Base-by-base conservation (phyloP, 257 asterid genomes). In the Nicotiana undulata region DNA sequence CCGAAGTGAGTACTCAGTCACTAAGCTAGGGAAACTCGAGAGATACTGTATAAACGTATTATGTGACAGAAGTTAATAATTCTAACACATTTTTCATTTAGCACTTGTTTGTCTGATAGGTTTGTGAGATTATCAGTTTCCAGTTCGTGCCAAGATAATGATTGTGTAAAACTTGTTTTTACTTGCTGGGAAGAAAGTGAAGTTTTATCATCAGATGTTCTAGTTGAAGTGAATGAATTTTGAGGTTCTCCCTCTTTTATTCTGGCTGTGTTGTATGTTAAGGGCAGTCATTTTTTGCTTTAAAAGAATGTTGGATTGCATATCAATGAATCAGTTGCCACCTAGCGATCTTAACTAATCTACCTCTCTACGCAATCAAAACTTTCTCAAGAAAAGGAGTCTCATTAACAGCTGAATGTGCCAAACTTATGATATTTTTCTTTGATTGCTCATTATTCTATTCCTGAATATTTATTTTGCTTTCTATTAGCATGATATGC, bases 401-500 rank as follows among this genome's bases (percentile, higher is more conserved):
- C 49, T 40, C 49, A 40, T 40, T 40, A 9, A 40, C 49, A 40
- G 49, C 49, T 40, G 3, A 40, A 40, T 40, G 49, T 40, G 49
- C 49, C 49, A 40, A 40, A 40, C 12, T 40, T 40, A 40, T 40
- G 49, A 40, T 40, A 40, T 40, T 40, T 9, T 40, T 40, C 49
- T 40, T 40, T 40, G 12, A 9, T 40, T 70, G 58, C 22, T 70
- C 15, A 22, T 70, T 44, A 46, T 70, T 70, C 59, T 44, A 22
- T 12, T 65, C 22, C 53, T n/a, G 79, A 82, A 67, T 53, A 81
- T 72, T 68, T 60, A 59, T 51, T 78, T 86, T 84, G 75, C 60
- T 63, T 80, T 81, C 81, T 84, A 9, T 76, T 74, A 87, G 88
- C 82, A 81, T 67, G 84, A 84, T 46, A 49, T 52, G 34, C 81